Base-by-base conservation (phyloP, 2,329 filamentous ascomycete species). In the Plenodomus biglobosus region DNA sequence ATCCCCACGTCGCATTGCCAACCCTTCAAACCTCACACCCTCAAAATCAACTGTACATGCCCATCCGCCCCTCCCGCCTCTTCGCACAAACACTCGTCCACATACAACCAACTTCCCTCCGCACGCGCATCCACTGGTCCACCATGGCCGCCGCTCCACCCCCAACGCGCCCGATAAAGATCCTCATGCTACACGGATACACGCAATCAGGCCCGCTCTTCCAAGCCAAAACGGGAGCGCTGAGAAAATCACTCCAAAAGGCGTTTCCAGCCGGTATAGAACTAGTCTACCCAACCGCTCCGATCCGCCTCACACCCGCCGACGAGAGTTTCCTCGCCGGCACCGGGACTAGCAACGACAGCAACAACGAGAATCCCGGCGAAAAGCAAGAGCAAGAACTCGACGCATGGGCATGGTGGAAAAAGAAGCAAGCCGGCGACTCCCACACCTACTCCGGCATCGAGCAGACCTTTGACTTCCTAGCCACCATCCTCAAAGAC, bases 131-230 rank as follows among this genome's bases (percentile, higher is more conserved):
- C 39, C 58, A 51, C 51, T 52, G 50, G 44, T 59, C 46, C 62
- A 68, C 48, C 46, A 73, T 72, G 68, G 50, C 64, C 38, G 49
- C 61, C 44, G 52, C 59, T 11, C 62, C 65, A 10, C 58, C 64
- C 1, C 69, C 70, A 15, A 55, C 58, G 11, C 63, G 59, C 13
- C 68, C 70, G 27, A 68, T 80, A 50, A 74, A 74, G 42, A 69
- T 80, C 51, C 70, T 80, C 50, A 78, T 78, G 76, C 73, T 80
- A 11, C 77, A 80, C 62, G 88, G 92, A 72, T 96, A 85, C 81
- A 96, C 92, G 7, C 92, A 97, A 78, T 95, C 89, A 21, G 91
- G 92, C 3, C 73, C 85, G 3, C 78, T 91, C 55, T 96, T 96
- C 81, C 86, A 84, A 69, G 83, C 86, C 71, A 96, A 96, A 76